Conservation (phyloP, 2,329 filamentous ascomycete species). For the Neurospora sp. region DNA sequence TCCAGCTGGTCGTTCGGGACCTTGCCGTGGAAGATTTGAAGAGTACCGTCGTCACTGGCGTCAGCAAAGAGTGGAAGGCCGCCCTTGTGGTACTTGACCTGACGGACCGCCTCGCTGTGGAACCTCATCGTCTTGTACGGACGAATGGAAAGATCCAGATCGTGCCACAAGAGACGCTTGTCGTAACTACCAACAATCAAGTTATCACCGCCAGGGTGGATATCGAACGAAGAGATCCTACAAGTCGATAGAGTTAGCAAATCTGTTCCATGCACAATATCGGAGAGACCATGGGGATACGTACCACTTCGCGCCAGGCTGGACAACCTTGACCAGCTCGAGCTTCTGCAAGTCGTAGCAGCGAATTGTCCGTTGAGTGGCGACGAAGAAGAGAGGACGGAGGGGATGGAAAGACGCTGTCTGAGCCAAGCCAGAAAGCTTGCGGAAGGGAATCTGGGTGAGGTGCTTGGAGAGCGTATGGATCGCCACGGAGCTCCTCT, state of each 20-base stretch:
- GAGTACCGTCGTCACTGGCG: slow-evolving; percentile 83
- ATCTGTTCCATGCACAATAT: background rate
- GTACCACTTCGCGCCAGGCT: slow-evolving; percentile 85
- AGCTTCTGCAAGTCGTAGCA: slow-evolving; percentile 90
- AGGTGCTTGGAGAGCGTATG: slow-evolving; percentile 93
- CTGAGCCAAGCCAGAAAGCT: slow-evolving; percentile 65
- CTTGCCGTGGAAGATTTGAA: slow-evolving; percentile 96
- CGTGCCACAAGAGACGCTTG: slow-evolving; percentile 88
- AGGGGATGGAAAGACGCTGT: slow-evolving; percentile 91
- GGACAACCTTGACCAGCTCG: slow-evolving; percentile 84
- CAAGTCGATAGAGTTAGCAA: slow-evolving; percentile 3
- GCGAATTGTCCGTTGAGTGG: slow-evolving; percentile 85
- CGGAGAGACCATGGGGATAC: slow-evolving; percentile 26
- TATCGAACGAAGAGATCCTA: slow-evolving; percentile 89
- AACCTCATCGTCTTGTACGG: slow-evolving; percentile 97
- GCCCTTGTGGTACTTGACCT: slow-evolving; percentile 76
- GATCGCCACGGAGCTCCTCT: slow-evolving; percentile 75
- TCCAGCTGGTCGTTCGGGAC: slow-evolving; percentile 92
- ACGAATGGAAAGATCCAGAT: slow-evolving; percentile 79
- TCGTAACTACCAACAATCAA: slow-evolving; percentile 93
- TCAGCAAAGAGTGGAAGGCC: slow-evolving; percentile 81
- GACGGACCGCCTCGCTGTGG: slow-evolving; percentile 82
- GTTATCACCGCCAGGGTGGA: slow-evolving; percentile 90
- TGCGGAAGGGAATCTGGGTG: slow-evolving; percentile 88
- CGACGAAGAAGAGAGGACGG: slow-evolving; percentile 88